Evolutionary conservation across 78 protist genomes (phyloP).

Genomic region (Bodo saltans): DNA sequence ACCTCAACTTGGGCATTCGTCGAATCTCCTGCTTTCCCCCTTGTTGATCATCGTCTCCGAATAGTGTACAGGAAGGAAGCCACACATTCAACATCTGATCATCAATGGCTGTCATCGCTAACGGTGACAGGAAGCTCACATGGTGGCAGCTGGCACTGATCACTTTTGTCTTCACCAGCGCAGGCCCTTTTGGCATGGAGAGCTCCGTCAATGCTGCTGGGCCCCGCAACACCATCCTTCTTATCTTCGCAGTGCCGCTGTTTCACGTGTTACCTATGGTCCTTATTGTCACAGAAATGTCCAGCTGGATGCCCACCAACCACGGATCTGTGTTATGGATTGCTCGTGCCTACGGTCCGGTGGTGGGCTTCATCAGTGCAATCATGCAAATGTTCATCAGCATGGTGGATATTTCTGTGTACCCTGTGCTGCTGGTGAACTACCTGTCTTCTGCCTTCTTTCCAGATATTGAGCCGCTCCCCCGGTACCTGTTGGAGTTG

Average conservation of each 20-base stretch:
- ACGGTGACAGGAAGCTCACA: too few relatives aligned
- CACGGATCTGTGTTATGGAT: constrained; percentile 20
- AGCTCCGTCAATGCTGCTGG: constrained; percentile 6
- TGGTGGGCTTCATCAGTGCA: constrained; percentile 5
- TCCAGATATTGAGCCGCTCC: background rate
- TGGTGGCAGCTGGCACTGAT: background rate
- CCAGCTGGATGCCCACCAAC: background rate
- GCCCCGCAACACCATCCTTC: background rate
- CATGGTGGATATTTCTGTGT: background rate
- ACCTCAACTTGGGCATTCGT: too few relatives aligned
- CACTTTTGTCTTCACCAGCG: background rate
- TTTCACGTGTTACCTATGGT: background rate
- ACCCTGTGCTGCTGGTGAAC: constrained; percentile 4
- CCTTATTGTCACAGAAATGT: background rate
- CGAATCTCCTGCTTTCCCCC: too few relatives aligned
- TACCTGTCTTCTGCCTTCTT: constrained; percentile 6
- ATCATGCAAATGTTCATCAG: background rate
- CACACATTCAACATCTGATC: too few relatives aligned
- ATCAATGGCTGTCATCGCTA: too few relatives aligned
- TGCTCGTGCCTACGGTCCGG: constrained; percentile 9
- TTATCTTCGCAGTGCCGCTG: constrained; percentile 1
- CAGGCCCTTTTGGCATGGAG: constrained; percentile 28
- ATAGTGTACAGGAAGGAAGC: too few relatives aligned
- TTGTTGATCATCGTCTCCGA: too few relatives aligned
- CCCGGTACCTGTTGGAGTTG: too few relatives aligned